A percentile compares a stretch with the other conserved stretches of the same genome.
These are phyloP conservation scores for Emericellopsis cladophorae DNA, from an alignment of 2,329 filamentous ascomycete species.

Conservation along the genomic window DNA sequence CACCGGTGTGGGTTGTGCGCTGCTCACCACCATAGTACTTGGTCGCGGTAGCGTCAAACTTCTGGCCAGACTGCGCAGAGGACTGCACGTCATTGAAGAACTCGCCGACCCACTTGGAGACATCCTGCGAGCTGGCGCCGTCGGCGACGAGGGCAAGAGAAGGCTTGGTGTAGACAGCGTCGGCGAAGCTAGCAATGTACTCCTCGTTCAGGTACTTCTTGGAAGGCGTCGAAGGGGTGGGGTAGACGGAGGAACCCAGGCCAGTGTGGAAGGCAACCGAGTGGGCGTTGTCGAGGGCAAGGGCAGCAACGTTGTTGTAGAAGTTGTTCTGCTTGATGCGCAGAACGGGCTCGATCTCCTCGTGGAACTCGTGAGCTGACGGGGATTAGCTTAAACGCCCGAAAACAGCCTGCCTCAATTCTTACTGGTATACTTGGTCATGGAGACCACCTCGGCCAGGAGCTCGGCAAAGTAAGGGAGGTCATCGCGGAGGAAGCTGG, in stretches of 20 bases:
- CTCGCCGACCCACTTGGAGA: constrained; percentile 82
- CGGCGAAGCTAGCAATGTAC: constrained; percentile 62
- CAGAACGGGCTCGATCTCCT: constrained; percentile 71
- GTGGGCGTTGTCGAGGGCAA: constrained; percentile 81
- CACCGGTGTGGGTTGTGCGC: constrained; percentile 62
- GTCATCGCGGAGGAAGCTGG: constrained; percentile 90
- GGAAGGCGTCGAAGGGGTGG: constrained; percentile 57
- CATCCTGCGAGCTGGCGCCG: constrained; percentile 61
- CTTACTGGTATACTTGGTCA: constrained; percentile 76
- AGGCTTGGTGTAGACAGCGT: constrained; percentile 70
- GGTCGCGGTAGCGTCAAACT: constrained; percentile 47
- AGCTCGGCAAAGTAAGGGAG: constrained; percentile 97
- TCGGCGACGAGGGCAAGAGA: constrained; percentile 90
- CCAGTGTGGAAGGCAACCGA: constrained; percentile 84
- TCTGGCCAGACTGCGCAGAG: constrained; percentile 35
- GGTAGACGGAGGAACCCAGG: constrained; percentile 68
- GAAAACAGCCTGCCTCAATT: background rate
- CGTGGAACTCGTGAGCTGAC: constrained; percentile 76
- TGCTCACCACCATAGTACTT: constrained; percentile 96
- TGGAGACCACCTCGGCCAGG: constrained; percentile 76
- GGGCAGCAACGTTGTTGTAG: constrained; percentile 44
- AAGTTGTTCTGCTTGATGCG: constrained; percentile 65
- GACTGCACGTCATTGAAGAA: constrained; percentile 70
- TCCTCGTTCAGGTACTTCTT: constrained; percentile 71
- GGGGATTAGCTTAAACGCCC: background rate